A percentile compares a stretch with the other conserved stretches of the same genome.
These are phyloP conservation scores for Rutstroemia sp. DNA, from an alignment of 2,329 filamentous ascomycete genomes.

Conservation along the genomic window DNA sequence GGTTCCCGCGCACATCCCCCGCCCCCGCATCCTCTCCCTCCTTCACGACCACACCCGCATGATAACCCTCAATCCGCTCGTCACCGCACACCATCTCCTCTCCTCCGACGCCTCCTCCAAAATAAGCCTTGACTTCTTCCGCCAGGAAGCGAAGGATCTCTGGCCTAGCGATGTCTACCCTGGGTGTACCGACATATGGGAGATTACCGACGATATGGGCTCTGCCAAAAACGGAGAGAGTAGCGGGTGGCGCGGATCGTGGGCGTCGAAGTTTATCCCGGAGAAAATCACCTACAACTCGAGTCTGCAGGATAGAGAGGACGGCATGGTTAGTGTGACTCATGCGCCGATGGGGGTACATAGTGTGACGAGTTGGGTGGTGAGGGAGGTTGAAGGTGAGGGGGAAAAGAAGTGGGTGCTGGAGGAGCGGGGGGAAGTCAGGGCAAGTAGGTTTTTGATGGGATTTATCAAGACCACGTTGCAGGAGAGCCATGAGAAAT, in stretches of 20 bases:
- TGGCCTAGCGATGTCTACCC: slow-evolving; percentile 39
- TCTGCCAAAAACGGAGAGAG: slow-evolving; percentile 56
- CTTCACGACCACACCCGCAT: slow-evolving; percentile 73
- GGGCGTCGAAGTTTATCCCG: slow-evolving; percentile 36
- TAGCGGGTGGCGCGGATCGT: slow-evolving; percentile 70
- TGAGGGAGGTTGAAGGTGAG: slow-evolving; percentile 52
- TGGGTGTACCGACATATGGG: slow-evolving; percentile 15
- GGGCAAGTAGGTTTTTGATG: slow-evolving; percentile 67
- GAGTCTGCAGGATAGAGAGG: slow-evolving; percentile 15
- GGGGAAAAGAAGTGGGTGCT: slow-evolving; percentile 71
- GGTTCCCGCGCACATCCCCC: slow-evolving; percentile 58
- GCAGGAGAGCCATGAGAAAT: slow-evolving; percentile 61
- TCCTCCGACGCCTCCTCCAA: slow-evolving; percentile 2
- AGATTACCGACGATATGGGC: slow-evolving; percentile 16
- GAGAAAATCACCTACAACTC: slow-evolving; percentile 22
- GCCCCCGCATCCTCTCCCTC: slow-evolving; percentile 60
- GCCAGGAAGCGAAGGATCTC: slow-evolving; percentile 48
- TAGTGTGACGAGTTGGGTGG: slow-evolving; percentile 58
- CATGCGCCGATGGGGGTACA: slow-evolving; percentile 27
- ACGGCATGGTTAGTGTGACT: slow-evolving; percentile 23
- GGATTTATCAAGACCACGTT: slow-evolving; percentile 74
- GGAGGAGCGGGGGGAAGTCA: slow-evolving; percentile 71
- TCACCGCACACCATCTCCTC: slow-evolving; percentile 37
- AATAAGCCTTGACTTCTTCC: slow-evolving; percentile 15
- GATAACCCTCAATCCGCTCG: slow-evolving; percentile 80